Percentiles rank a stretch among this genome's conserved stretches.
These are phyloP conservation scores for Trichophaea hybrida DNA, from an alignment of 2,329 filamentous ascomycete species.

Conservation along the genomic window DNA sequence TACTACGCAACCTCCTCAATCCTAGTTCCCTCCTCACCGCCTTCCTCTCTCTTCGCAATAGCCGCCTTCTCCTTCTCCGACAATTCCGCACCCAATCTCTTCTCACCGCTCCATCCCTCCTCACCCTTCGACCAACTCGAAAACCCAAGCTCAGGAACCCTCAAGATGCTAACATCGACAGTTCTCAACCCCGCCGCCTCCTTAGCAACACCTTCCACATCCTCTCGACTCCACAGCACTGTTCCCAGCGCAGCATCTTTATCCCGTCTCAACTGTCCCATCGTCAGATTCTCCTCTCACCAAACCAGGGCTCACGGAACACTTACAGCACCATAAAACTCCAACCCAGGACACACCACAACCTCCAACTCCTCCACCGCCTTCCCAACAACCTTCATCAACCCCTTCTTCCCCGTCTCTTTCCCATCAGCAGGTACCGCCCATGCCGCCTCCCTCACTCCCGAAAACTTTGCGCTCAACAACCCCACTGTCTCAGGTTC, in stretches of 20 bases:
- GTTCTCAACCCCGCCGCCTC: background rate
- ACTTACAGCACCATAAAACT: background rate
- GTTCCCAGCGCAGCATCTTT: background rate
- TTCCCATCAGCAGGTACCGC: background rate
- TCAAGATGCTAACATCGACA: background rate
- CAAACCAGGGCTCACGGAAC: background rate
- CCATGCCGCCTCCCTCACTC: background rate
- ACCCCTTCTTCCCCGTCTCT: background rate
- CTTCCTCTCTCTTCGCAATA: conserved; percentile 28
- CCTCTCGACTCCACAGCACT: background rate
- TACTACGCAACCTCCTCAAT: background rate
- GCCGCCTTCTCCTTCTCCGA: conserved; percentile 32
- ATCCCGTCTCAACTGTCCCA: background rate
- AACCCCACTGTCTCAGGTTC: background rate
- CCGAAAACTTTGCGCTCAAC: background rate
- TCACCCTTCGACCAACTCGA: background rate
- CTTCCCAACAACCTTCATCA: background rate
- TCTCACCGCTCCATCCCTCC: background rate
- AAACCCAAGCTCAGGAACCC: background rate
- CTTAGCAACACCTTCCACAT: background rate
- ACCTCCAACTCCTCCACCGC: background rate
- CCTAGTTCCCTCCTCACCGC: background rate
- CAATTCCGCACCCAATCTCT: conserved; percentile 30
- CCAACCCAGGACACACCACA: background rate
- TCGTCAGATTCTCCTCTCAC: background rate